Conservation (phyloP, 768 basidiomycete species). For the Boletus eberwhitei region DNA sequence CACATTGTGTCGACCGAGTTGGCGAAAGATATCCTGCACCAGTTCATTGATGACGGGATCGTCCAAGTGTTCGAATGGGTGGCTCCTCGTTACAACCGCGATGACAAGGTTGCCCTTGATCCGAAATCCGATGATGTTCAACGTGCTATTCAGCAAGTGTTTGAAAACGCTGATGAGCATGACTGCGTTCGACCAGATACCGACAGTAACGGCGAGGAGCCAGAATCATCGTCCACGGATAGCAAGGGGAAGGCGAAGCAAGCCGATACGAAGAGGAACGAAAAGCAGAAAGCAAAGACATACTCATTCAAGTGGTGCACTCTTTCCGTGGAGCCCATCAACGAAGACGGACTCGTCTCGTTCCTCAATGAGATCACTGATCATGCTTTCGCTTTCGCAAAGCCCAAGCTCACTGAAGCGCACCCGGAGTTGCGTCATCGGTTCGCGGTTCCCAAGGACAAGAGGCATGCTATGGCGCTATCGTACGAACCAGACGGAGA, state of each 20-base stretch:
- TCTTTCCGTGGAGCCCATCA: conserved; percentile 1
- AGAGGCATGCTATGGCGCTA: conserved; percentile 2
- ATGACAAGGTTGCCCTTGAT: background rate
- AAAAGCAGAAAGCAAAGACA: background rate
- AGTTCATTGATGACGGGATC: background rate
- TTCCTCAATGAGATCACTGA: conserved; percentile 13
- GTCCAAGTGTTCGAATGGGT: background rate
- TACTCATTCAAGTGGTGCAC: conserved; percentile 3
- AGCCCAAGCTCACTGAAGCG: background rate
- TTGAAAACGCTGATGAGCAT: background rate
- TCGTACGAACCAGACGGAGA: conserved; percentile 5
- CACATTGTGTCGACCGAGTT: background rate
- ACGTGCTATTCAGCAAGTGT: background rate
- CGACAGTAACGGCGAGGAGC: background rate
- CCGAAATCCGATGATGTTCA: background rate
- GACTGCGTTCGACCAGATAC: background rate
- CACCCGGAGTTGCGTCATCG: conserved; percentile 5
- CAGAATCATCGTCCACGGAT: background rate
- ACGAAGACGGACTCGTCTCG: background rate
- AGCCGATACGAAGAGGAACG: background rate
- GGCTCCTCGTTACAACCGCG: background rate
- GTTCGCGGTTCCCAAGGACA: background rate
- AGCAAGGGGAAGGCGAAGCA: background rate
- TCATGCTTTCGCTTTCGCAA: background rate
- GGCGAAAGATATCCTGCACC: background rate